These are phyloP conservation scores for Trypanosoma rangeli DNA, from an alignment of 208 protist species.

Conservation along the genomic window DNA sequence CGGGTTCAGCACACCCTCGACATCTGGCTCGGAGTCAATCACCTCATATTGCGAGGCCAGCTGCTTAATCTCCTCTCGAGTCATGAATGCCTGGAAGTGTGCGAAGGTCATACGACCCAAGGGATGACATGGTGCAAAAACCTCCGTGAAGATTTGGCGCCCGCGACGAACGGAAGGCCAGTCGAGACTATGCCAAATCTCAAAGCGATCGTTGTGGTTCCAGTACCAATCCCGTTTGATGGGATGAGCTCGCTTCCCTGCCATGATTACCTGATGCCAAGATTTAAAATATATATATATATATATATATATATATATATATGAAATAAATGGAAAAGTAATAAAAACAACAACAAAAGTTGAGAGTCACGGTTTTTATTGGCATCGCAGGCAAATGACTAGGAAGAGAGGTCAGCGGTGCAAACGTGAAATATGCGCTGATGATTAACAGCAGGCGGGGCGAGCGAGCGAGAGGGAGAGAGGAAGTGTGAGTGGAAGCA, in stretches of 20 bases:
- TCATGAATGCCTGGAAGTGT: slow-evolving; percentile 97
- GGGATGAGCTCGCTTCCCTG: slow-evolving; percentile 83
- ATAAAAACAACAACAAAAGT: slow-evolving; percentile 15
- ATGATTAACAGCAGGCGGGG: neutral
- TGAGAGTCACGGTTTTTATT: neutral
- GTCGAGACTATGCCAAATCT: slow-evolving; percentile 90
- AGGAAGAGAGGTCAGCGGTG: too few relatives aligned
- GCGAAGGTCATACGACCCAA: slow-evolving; percentile 96
- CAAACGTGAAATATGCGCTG: too few relatives aligned
- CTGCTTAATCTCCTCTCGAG: slow-evolving; percentile 95
- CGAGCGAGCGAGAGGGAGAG: neutral
- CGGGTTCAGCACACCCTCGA: slow-evolving; percentile 95
- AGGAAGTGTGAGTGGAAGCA: neutral
- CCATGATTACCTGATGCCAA: slow-evolving; percentile 40
- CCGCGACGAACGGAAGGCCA: slow-evolving; percentile 95
- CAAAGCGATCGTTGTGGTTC: slow-evolving; percentile 88
- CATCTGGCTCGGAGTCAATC: slow-evolving; percentile 94
- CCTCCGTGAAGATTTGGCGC: slow-evolving; percentile 97
- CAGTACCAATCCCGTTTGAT: slow-evolving; percentile 90
- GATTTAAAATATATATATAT: slow-evolving; percentile 11
- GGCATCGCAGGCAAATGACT: neutral
- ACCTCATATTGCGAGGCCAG: slow-evolving; percentile 93
- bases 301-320: slow-evolving; percentile 19
- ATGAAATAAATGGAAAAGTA: slow-evolving; percentile 9
- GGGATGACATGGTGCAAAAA: slow-evolving; percentile 97